Evolutionary conservation across 352 stramenopile species (phyloP).

Genomic region (Phytopythium delawarense): DNA sequence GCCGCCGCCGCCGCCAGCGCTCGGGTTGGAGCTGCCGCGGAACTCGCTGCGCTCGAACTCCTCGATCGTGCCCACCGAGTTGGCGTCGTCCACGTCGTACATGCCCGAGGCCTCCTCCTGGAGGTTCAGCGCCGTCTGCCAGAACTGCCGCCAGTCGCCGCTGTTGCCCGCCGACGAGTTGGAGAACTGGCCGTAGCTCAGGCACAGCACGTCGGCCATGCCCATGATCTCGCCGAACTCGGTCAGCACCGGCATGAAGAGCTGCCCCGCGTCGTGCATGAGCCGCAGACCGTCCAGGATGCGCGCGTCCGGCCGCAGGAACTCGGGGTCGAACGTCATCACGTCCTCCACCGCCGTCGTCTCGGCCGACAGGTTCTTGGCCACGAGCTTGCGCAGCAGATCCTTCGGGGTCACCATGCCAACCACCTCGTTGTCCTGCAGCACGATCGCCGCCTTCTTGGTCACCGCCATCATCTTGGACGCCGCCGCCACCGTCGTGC

Average conservation of each 20-base stretch:
- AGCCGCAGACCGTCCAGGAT: conserved; percentile 82
- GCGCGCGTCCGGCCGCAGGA: conserved; percentile 64
- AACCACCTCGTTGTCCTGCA: conserved; percentile 64
- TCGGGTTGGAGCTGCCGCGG: conserved; percentile 21
- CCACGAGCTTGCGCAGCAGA: conserved; percentile 81
- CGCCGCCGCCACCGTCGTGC: conserved; percentile 62
- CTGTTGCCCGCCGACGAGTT: conserved; percentile 65
- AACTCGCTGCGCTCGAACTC: conserved; percentile 87
- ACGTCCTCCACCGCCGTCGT: conserved; percentile 79
- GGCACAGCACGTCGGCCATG: conserved; percentile 85
- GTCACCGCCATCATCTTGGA: conserved; percentile 84
- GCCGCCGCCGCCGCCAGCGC: conserved; percentile 24
- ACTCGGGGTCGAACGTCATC: conserved; percentile 83
- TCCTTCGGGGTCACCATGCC: conserved; percentile 87
- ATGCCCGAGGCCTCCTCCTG: conserved; percentile 76
- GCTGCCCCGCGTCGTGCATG: conserved; percentile 82
- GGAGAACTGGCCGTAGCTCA: conserved; percentile 87
- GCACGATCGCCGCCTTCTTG: conserved; percentile 83
- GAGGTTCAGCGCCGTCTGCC: conserved; percentile 84
- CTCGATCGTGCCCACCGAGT: conserved; percentile 85
- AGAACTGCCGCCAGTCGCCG: conserved; percentile 86
- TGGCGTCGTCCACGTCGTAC: conserved; percentile 64
- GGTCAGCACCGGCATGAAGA: conserved; percentile 83
- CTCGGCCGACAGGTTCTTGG: conserved; percentile 70
- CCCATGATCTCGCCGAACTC: conserved; percentile 77